Percentiles rank a stretch among this genome's conserved stretches.
phyloP scores from a whole-genome alignment of 176 grass and related monocot genomes.

The Raddia guianensis region DNA sequence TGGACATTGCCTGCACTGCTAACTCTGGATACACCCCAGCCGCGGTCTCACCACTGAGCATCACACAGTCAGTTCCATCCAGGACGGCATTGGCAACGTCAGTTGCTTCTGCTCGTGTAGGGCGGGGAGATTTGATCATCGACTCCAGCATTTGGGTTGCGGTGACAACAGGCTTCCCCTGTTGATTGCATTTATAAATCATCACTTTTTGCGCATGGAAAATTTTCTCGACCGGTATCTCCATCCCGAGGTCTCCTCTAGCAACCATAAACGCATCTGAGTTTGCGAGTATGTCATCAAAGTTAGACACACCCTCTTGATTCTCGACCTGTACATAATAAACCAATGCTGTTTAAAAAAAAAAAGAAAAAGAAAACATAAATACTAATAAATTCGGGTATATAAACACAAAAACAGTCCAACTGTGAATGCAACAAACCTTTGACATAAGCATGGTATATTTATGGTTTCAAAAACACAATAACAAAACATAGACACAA shows the following conservation, averaged over 20 bases:
- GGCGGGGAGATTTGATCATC: slow-evolving; percentile 90
- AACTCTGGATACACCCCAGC: slow-evolving; percentile 76
- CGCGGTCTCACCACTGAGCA: slow-evolving; percentile 92
- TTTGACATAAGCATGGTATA: slow-evolving; percentile 84
- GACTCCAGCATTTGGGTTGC: slow-evolving; percentile 95
- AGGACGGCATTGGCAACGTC: slow-evolving; percentile 89
- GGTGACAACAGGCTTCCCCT: slow-evolving; percentile 87
- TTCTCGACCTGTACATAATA: slow-evolving; percentile 68
- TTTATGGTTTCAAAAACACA: slow-evolving; percentile 49
- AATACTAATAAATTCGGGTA: background rate
- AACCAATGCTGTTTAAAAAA: background rate
- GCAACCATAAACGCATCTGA: slow-evolving; percentile 93
- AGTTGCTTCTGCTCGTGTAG: slow-evolving; percentile 83
- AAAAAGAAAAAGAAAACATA: slow-evolving; percentile 1
- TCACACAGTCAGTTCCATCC: slow-evolving; percentile 82
- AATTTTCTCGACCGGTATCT: slow-evolving; percentile 93
- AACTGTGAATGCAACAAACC: slow-evolving; percentile 40
- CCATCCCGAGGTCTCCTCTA: slow-evolving; percentile 81
- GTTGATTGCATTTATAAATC: slow-evolving; percentile 86
- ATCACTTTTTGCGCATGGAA: slow-evolving; percentile 91
- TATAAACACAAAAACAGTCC: no score
- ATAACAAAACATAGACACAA: background rate
- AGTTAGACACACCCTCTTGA: slow-evolving; percentile 88
- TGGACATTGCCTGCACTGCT: slow-evolving; percentile 78
- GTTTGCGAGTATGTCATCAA: slow-evolving; percentile 84